A percentile compares a stretch with the other conserved stretches of the same genome.
phyloP scores from a whole-genome alignment of 306 rosid genomes.

The Vigna mungo region DNA sequence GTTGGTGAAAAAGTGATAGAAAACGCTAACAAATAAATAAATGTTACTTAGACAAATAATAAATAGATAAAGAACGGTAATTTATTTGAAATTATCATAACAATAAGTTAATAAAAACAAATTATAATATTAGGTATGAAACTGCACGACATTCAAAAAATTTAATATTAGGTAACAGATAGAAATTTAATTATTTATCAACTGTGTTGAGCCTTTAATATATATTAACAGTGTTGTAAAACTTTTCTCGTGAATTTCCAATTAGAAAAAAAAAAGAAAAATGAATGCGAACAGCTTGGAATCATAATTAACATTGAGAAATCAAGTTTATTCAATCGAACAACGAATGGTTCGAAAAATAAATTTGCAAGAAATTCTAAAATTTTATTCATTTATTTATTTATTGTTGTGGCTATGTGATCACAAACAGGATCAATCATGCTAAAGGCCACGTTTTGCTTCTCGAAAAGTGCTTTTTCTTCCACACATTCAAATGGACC shows the following conservation, averaged over 20 bases:
- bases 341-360: neutral
- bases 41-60: too few species aligned
- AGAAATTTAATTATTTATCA: too few species aligned
- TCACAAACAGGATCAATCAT: neutral
- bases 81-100: too few species aligned
- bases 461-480: slow-evolving; percentile 1
- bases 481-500: neutral
- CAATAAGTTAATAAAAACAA: too few species aligned
- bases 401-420: neutral
- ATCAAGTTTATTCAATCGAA: neutral
- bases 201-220: too few species aligned
- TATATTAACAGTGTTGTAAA: neutral
- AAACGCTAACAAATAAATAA: too few species aligned
- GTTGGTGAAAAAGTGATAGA: too few species aligned
- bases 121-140: too few species aligned
- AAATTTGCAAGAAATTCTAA: neutral
- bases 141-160: too few species aligned
- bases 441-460: neutral
- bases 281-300: neutral
- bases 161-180: too few species aligned
- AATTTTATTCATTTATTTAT: neutral
- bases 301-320: neutral
- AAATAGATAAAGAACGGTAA: too few species aligned
- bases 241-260: neutral
- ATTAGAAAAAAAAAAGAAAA: neutral